Base-by-base conservation (phyloP, 352 stramenopile genomes). In the Phytopythium litorale region DNA sequence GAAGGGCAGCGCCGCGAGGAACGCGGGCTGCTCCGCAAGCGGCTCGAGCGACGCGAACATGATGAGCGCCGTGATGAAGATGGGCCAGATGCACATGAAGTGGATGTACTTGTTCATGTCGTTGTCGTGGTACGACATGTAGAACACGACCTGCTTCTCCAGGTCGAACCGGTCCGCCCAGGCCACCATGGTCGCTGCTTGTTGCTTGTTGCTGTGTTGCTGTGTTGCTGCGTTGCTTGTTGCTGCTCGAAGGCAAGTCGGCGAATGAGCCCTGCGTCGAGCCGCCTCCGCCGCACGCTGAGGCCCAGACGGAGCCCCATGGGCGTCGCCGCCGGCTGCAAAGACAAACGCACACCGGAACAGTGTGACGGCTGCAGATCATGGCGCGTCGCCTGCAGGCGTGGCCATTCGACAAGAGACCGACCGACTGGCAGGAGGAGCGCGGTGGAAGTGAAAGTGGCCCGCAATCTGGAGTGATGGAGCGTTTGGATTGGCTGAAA, bases 111-210 rank as follows among this genome's bases (percentile, higher is more conserved):
- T 76, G 75, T 97, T 97, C 51, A 82, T 66, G 53, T 75, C 78
- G 72, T 96, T 84, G 72, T 84, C 70, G 59, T 96, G 88, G 75
- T 96, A 96, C 30, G 82, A 91, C 43, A 91, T 65, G 73, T 96
- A 96, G 78, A 96, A 96, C 35, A 73, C 75, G 32, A 96, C 64
- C 55, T 94, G 85, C 65, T 92, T 91, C 71, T 96, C 87, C 58
- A 96, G 71, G 64, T 92, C 64, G 65, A 94, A 94, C 56, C 84
- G 84, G 48, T 92, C 79, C 0, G 63, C 50, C 53, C 53, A 58
- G 25, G 35, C 35, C 53, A 58, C 53, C 53, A 58, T 56, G 50
- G 16, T 42, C 7, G 28, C 38, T 32, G 28, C 23, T 50, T 32
- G 45, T 13, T 52, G 11, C 11, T 52, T 19, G 21, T 38, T 38